Percentiles rank a stretch among this genome's conserved stretches.
phyloP scores from a whole-genome alignment of 139 green algal genomes.

The Chlorella sp. region DNA sequence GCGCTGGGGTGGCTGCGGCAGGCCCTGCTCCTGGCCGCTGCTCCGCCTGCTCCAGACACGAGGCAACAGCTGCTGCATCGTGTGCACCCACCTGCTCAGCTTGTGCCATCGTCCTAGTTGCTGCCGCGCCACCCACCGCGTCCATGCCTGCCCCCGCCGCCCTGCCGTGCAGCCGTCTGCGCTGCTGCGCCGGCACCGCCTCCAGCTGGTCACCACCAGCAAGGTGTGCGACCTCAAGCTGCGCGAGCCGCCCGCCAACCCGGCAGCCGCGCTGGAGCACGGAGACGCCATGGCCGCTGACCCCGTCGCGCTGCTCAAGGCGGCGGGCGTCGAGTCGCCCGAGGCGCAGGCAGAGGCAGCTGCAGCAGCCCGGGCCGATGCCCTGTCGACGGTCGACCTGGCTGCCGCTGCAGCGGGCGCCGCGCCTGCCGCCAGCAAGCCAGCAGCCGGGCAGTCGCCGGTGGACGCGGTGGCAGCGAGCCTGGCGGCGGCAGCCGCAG shows the following conservation, averaged over 20 bases:
- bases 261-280: slow-evolving; percentile 52
- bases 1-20: no score
- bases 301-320: background rate
- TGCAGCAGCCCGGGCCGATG: background rate
- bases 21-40: background rate
- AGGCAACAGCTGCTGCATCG: background rate
- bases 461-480: slow-evolving; percentile 61
- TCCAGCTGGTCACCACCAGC: slow-evolving; percentile 77
- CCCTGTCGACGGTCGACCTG: background rate
- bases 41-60: background rate
- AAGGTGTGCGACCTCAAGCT: slow-evolving; percentile 57
- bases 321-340: background rate
- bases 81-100: no score
- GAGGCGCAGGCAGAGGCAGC: background rate
- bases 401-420: background rate
- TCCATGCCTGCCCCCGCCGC: background rate
- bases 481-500: slow-evolving; percentile 61
- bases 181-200: slow-evolving; percentile 46
- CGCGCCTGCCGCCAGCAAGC: background rate
- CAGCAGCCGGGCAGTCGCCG: slow-evolving; percentile 23
- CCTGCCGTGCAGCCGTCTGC: slow-evolving; percentile 12
- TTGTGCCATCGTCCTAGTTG: no score
- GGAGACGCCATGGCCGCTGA: slow-evolving; percentile 75
- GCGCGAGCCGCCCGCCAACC: slow-evolving; percentile 38
- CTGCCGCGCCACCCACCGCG: background rate